phyloP scores from a whole-genome alignment of 495 filamentous ascomycete genomes.

The Penicillium egyptiacum region DNA sequence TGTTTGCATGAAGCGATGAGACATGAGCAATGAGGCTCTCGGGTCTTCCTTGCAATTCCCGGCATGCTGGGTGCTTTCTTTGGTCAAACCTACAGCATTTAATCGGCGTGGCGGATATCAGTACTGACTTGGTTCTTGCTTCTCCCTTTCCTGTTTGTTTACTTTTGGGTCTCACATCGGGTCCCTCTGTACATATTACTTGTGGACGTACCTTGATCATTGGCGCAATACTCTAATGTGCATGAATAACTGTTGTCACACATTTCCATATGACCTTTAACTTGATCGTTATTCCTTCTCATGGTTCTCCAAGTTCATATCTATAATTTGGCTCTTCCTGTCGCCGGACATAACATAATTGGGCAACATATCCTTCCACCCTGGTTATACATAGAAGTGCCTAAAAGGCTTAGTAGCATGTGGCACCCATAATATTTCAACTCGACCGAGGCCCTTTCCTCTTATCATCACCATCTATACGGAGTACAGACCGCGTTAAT shows the following conservation, averaged over 20 bases:
- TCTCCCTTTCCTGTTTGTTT: conserved; percentile 15
- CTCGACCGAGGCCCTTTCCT: too few species aligned
- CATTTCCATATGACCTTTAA: not conserved
- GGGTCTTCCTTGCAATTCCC: conserved; percentile 16
- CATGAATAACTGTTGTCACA: not conserved
- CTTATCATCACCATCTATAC: too few species aligned
- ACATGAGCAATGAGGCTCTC: conserved; percentile 28
- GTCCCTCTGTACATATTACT: conserved; percentile 26
- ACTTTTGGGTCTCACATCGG: conserved; percentile 10
- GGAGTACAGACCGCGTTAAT: too few species aligned
- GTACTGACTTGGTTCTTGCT: conserved; percentile 24
- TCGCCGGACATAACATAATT: too few species aligned
- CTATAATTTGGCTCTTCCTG: too few species aligned
- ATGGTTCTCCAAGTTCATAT: too few species aligned
- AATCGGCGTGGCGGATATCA: conserved; percentile 28
- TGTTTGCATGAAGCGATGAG: conserved; percentile 33
- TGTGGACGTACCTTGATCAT: conserved; percentile 8
- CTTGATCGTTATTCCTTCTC: not conserved
- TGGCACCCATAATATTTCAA: too few species aligned
- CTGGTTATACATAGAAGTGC: too few species aligned
- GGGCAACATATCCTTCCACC: too few species aligned
- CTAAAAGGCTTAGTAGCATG: too few species aligned
- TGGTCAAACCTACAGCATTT: conserved; percentile 31
- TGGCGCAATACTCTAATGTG: conserved; percentile 7
- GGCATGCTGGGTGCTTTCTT: conserved; percentile 11